phyloP scores from a whole-genome alignment of 179 eudicot species.

The Pouteria campechiana region DNA sequence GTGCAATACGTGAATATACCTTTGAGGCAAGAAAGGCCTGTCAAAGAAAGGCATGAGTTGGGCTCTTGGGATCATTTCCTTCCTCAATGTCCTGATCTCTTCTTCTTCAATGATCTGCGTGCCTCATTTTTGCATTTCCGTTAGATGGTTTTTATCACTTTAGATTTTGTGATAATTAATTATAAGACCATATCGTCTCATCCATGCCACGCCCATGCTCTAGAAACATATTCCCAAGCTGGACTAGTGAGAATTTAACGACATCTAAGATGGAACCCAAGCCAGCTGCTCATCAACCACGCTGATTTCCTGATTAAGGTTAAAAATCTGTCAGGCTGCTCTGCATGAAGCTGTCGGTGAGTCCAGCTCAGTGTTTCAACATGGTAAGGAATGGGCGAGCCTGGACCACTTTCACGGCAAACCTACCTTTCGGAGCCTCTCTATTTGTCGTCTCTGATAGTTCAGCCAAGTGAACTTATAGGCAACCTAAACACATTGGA shows the following conservation, averaged over 20 bases:
- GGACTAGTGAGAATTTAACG: too few species aligned
- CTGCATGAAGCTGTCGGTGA: too few species aligned
- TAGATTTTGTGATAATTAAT: neutral
- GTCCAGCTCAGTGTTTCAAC: too few species aligned
- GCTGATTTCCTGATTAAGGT: too few species aligned
- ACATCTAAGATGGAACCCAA: too few species aligned
- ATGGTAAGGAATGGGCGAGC: too few species aligned
- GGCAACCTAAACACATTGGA: constrained; percentile 38
- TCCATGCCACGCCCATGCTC: too few species aligned
- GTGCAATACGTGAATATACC: constrained; percentile 18
- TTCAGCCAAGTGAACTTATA: constrained; percentile 42
- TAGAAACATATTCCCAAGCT: too few species aligned
- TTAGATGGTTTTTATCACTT: neutral
- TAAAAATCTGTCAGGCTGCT: too few species aligned
- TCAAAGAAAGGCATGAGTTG: constrained; percentile 69
- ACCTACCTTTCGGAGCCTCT: constrained; percentile 51
- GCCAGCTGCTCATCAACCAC: too few species aligned
- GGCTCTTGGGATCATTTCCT: constrained; percentile 71
- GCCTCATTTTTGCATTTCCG: too few species aligned
- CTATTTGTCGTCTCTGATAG: constrained; percentile 40
- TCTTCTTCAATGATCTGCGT: constrained; percentile 69
- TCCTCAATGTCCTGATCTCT: constrained; percentile 46
- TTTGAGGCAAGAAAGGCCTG: constrained; percentile 58
- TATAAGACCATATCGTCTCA: too few species aligned
- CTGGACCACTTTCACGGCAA: neutral